phyloP scores from a whole-genome alignment of 2,329 filamentous ascomycete genomes.

The Fusarium paranaense region DNA sequence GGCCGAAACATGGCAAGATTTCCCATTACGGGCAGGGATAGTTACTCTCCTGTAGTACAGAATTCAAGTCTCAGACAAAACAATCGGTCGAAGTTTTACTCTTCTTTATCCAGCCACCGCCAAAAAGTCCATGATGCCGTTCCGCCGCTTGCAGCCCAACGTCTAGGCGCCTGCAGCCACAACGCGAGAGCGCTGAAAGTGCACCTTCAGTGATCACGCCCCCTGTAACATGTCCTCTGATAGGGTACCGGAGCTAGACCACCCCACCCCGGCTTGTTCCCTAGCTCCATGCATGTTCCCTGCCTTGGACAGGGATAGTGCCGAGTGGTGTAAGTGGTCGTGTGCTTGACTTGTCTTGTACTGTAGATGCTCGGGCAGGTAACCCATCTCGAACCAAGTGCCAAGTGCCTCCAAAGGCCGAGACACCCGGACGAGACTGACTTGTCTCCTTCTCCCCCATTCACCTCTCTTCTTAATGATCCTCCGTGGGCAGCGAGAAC shows the following conservation, averaged over 20 bases:
- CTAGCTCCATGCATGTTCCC: not conserved
- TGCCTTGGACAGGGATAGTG: not conserved
- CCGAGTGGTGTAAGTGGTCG: not conserved
- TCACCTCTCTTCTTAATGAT: not conserved
- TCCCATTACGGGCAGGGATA: not conserved
- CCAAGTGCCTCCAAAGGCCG: not conserved
- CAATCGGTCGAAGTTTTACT: not conserved
- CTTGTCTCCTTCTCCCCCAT: not conserved
- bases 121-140: not conserved
- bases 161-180: not conserved
- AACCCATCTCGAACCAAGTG: not conserved
- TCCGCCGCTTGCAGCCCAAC: not conserved
- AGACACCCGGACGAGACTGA: not conserved
- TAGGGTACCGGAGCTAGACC: not conserved
- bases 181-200: not conserved
- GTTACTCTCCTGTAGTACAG: not conserved
- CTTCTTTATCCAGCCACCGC: not conserved
- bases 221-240: not conserved
- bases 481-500: not conserved
- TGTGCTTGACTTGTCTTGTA: not conserved
- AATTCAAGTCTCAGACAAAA: not conserved
- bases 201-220: not conserved
- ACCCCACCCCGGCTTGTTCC: not conserved
- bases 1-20: conserved; percentile 1
- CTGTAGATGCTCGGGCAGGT: not conserved